Evolutionary conservation across 306 rosid species (phyloP).

Genomic region (Biancaea sappan): DNA sequence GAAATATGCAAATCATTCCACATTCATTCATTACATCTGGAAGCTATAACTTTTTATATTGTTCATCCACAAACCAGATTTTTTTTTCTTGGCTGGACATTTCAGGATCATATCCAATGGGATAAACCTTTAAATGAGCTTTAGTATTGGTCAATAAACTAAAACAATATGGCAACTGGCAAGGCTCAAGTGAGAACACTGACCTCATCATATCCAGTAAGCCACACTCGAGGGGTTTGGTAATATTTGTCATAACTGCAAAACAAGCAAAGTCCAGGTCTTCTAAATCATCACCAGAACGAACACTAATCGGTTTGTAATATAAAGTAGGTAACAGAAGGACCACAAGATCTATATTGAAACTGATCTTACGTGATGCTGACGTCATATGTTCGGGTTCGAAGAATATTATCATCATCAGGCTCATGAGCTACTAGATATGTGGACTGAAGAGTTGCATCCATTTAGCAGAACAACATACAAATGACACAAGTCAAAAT

Average conservation of each 20-base stretch:
- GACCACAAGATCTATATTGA: conserved; percentile 18
- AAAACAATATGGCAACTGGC: conserved; percentile 9
- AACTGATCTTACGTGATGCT: conserved; percentile 83
- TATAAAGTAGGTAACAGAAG: neutral
- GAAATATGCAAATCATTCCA: conserved; percentile 2
- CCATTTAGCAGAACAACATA: conserved; percentile 33
- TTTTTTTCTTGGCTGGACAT: neutral
- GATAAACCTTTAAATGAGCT: conserved; percentile 9
- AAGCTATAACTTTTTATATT: neutral
- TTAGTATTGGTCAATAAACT: neutral
- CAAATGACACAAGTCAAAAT: conserved; percentile 31
- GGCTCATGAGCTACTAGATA: conserved; percentile 88
- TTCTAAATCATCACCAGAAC: conserved; percentile 22
- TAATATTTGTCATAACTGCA: conserved; percentile 94
- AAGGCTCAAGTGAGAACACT: conserved; percentile 28
- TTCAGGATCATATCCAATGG: neutral
- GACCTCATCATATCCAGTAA: conserved; percentile 98
- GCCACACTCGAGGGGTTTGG: conserved; percentile 99
- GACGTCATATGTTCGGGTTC: conserved; percentile 90
- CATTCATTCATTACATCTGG: neutral
- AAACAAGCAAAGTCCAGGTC: conserved; percentile 11
- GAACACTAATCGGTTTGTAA: conserved; percentile 20
- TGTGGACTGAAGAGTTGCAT: conserved; percentile 68
- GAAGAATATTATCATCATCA: conserved; percentile 86
- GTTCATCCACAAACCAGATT: neutral